Conservation (phyloP, 805 yeast genomes). For the Yarrowia porcina region DNA sequence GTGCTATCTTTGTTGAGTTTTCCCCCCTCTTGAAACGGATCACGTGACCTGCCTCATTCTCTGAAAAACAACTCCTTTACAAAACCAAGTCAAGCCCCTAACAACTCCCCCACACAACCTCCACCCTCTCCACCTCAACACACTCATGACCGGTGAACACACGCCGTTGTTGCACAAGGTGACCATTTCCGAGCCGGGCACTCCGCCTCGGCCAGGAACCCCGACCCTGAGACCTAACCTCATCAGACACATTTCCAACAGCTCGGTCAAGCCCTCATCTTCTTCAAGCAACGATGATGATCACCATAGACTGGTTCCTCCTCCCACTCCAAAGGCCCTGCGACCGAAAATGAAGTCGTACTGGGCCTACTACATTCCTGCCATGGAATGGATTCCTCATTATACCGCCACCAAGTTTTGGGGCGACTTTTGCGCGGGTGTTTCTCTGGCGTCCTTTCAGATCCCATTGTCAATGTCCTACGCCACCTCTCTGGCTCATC, state of each 20-base stretch:
- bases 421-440: constrained; percentile 77
- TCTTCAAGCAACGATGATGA: neutral
- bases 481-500: constrained; percentile 79
- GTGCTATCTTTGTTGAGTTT: neutral
- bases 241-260: constrained; percentile 13
- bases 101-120: neutral
- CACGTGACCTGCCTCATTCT: neutral
- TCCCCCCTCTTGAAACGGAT: neutral
- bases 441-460: constrained; percentile 86
- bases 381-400: constrained; percentile 51
- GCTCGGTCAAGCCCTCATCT: neutral
- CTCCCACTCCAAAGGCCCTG: constrained; percentile 8
- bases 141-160: constrained; percentile 3
- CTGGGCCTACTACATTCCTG: constrained; percentile 53
- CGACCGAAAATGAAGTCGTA: constrained; percentile 35
- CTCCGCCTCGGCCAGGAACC: constrained; percentile 16
- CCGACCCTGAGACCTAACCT: constrained; percentile 13
- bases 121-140: neutral
- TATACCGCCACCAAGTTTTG: constrained; percentile 43
- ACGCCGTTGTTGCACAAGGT: constrained; percentile 23
- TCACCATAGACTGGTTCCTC: constrained; percentile 2
- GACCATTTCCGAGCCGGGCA: constrained; percentile 1
- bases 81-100: too few relatives aligned
- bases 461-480: constrained; percentile 82
- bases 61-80: too few relatives aligned